Evolutionary conservation across 331 rosid species (phyloP).

Genomic region (Acacia pycnantha): DNA sequence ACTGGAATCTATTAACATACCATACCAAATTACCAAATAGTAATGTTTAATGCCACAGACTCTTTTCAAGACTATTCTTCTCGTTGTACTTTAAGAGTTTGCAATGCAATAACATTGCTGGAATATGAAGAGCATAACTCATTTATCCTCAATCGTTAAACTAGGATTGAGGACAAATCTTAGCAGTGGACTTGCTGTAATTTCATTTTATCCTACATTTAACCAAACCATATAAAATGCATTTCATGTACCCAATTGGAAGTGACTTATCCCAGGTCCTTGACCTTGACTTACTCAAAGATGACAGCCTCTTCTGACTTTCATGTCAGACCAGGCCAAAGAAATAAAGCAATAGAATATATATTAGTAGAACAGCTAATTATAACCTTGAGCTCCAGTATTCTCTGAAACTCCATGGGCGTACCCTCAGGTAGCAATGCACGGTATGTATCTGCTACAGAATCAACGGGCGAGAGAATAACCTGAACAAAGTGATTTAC

Average conservation of each 20-base stretch:
- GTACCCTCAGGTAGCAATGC: constrained; percentile 99
- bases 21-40: not conserved
- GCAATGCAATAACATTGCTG: not conserved
- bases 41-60: not conserved
- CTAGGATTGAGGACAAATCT: not conserved
- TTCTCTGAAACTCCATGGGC: constrained; percentile 95
- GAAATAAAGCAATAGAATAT: constrained; percentile 25
- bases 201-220: constrained; percentile 11
- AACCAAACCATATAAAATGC: not conserved
- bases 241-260: not conserved
- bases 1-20: not conserved
- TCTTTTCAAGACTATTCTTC: not conserved
- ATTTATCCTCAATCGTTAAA: not conserved
- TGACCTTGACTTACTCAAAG: not conserved
- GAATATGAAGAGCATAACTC: not conserved
- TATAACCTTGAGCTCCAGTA: constrained; percentile 92
- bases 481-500: constrained; percentile 51
- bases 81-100: not conserved
- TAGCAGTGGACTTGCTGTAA: not conserved
- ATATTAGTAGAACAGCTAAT: constrained; percentile 19
- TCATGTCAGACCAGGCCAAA: constrained; percentile 5
- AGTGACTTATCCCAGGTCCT: not conserved
- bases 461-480: constrained; percentile 90
- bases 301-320: not conserved
- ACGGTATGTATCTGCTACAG: constrained; percentile 93